Percentiles rank a stretch among this genome's conserved stretches.
These are phyloP conservation scores for Evernia prunastri DNA, from an alignment of 495 filamentous ascomycete species.

Conservation along the genomic window DNA sequence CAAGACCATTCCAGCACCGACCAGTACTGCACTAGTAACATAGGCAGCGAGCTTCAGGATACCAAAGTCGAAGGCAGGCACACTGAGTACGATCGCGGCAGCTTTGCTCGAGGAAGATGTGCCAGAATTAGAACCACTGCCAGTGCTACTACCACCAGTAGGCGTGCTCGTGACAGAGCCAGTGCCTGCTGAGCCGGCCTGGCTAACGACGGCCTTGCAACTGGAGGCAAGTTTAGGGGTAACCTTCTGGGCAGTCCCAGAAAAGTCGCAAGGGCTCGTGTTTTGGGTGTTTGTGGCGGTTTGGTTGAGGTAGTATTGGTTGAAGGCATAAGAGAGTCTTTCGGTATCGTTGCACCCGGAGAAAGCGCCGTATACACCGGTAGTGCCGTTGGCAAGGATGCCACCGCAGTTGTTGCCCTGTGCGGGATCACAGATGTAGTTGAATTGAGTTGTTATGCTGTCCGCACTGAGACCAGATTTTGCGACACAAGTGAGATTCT, in stretches of 20 bases:
- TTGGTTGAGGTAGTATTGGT: constrained; percentile 72
- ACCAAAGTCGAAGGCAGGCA: constrained; percentile 54
- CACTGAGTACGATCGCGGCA: constrained; percentile 40
- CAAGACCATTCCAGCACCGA: constrained; percentile 69
- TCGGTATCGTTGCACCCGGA: constrained; percentile 76
- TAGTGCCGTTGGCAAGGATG: constrained; percentile 61
- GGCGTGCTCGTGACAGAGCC: constrained; percentile 54
- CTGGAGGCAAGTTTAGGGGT: constrained; percentile 36
- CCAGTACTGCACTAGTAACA: constrained; percentile 55
- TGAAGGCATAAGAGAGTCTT: constrained; percentile 73
- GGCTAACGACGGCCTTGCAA: constrained; percentile 46
- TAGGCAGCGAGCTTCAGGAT: constrained; percentile 63
- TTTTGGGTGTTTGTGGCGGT: constrained; percentile 33
- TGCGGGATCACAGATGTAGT: constrained; percentile 57
- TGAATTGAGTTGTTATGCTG: constrained; percentile 62
- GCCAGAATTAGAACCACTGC: constrained; percentile 32
- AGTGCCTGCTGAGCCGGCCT: constrained; percentile 59
- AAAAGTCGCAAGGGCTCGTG: constrained; percentile 67
- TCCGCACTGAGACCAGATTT: constrained; percentile 39
- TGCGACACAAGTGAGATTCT: constrained; percentile 63
- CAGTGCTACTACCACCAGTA: constrained; percentile 37
- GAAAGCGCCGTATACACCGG: constrained; percentile 79
- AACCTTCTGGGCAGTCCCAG: constrained; percentile 54
- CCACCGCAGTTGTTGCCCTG: constrained; percentile 58
- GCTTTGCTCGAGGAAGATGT: constrained; percentile 40